phyloP scores from a whole-genome alignment of 2,329 filamentous ascomycete species.

The Fusarium sp. region DNA sequence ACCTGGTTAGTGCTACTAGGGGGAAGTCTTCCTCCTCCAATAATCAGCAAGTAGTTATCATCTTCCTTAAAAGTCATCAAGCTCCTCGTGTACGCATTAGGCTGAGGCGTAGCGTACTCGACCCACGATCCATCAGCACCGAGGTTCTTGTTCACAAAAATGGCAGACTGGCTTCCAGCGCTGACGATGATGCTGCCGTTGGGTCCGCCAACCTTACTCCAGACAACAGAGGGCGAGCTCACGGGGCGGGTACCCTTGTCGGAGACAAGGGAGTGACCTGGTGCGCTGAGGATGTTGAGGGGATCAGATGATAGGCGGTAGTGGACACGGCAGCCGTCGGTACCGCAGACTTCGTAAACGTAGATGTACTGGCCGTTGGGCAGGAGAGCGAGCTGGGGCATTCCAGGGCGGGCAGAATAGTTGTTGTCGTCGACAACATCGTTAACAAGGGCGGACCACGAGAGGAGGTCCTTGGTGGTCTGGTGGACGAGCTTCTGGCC shows the following conservation, averaged over 20 bases:
- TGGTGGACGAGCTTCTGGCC: slow-evolving; percentile 79
- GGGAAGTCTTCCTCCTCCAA: slow-evolving; percentile 58
- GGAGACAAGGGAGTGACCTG: slow-evolving; percentile 49
- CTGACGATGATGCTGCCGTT: slow-evolving; percentile 60
- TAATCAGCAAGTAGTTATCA: slow-evolving; percentile 53
- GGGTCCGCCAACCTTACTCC: slow-evolving; percentile 56
- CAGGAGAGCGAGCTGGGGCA: slow-evolving; percentile 72
- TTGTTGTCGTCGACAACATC: slow-evolving; percentile 69
- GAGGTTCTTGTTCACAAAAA: slow-evolving; percentile 58
- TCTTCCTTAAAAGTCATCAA: slow-evolving; percentile 52
- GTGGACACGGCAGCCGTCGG: slow-evolving; percentile 55
- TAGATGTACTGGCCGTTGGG: slow-evolving; percentile 67
- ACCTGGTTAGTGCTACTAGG: slow-evolving; percentile 60
- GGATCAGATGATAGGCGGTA: slow-evolving; percentile 57
- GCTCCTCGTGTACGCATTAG: slow-evolving; percentile 52
- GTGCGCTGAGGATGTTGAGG: slow-evolving; percentile 48
- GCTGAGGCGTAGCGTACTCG: slow-evolving; percentile 49
- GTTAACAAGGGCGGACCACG: slow-evolving; percentile 67
- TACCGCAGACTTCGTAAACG: slow-evolving; percentile 71
- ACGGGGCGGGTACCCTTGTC: slow-evolving; percentile 51
- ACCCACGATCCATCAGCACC: slow-evolving; percentile 54
- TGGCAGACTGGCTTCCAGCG: slow-evolving; percentile 51
- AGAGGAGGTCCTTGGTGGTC: slow-evolving; percentile 67
- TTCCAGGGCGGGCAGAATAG: slow-evolving; percentile 74
- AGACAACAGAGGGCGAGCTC: slow-evolving; percentile 58